These are phyloP conservation scores for Aspergillus eucalypticola DNA, from an alignment of 2,329 filamentous ascomycete genomes.

Conservation along the genomic window DNA sequence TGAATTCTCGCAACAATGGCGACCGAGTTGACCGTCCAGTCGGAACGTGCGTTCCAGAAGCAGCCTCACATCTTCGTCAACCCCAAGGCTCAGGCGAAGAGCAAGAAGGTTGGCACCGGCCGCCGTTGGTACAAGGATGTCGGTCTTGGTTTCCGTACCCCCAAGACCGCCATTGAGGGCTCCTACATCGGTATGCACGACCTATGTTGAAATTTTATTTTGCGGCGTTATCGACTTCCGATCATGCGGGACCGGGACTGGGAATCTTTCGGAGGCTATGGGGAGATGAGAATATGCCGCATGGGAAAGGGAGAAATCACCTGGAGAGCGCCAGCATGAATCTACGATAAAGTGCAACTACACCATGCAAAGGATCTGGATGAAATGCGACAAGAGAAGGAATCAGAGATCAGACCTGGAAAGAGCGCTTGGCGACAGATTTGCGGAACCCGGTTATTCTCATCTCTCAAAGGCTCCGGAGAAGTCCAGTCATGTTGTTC, in stretches of 20 bases:
- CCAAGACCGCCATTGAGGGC: constrained; percentile 98
- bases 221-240: constrained; percentile 21
- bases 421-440: neutral
- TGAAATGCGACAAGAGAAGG: neutral
- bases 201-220: constrained; percentile 25
- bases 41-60: constrained; percentile 99
- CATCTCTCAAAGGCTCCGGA: constrained; percentile 16
- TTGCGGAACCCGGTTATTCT: constrained; percentile 10
- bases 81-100: constrained; percentile 85
- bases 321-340: neutral
- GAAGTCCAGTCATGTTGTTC: neutral
- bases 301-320: neutral
- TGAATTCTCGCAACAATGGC: constrained; percentile 73
- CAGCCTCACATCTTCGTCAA: constrained; percentile 99
- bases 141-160: constrained; percentile 97
- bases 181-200: constrained; percentile 91
- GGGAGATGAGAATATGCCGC: constrained; percentile 19
- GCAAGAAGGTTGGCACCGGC: constrained; percentile 81
- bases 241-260: constrained; percentile 15
- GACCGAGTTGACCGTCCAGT: constrained; percentile 99
- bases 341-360: neutral
- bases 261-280: constrained; percentile 11
- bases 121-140: constrained; percentile 99
- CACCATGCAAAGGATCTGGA: neutral
- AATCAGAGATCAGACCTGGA: neutral